Evolutionary conservation across 768 basidiomycete genomes (phyloP).

Genomic region (Rhizopogon sp.): DNA sequence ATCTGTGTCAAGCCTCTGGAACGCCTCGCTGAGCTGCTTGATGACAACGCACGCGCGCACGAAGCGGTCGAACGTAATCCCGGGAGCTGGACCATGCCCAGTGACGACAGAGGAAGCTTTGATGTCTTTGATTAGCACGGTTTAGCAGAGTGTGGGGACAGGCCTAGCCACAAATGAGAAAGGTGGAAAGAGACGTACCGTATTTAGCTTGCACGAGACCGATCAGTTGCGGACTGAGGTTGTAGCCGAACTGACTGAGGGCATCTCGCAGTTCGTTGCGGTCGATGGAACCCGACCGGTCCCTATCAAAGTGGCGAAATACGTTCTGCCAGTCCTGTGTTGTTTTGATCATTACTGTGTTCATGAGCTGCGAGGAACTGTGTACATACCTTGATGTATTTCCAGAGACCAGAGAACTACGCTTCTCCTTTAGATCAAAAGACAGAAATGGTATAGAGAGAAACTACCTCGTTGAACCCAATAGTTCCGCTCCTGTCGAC

Average conservation of each 20-base stretch:
- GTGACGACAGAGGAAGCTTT: constrained; percentile 45
- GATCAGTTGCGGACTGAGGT: constrained; percentile 62
- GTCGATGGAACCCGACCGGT: constrained; percentile 78
- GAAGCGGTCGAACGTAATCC: constrained; percentile 84
- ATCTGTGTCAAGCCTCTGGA: constrained; percentile 61
- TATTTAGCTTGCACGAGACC: constrained; percentile 74
- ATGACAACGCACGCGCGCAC: constrained; percentile 81
- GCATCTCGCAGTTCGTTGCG: constrained; percentile 61
- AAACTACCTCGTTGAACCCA: constrained; percentile 65
- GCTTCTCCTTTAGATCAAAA: constrained; percentile 7
- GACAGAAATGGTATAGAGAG: background rate
- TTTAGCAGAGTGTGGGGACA: constrained; percentile 26
- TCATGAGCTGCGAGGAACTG: background rate
- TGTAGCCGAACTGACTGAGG: constrained; percentile 74
- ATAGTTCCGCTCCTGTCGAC: constrained; percentile 75
- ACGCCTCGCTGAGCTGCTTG: constrained; percentile 72
- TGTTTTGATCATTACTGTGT: background rate
- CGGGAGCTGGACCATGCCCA: constrained; percentile 34
- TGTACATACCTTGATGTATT: constrained; percentile 60
- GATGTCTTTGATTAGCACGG: constrained; percentile 41
- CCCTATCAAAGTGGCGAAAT: constrained; percentile 81
- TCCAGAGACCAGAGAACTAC: constrained; percentile 75
- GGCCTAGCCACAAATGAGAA: background rate
- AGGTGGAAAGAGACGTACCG: constrained; percentile 39
- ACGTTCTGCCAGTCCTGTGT: constrained; percentile 76